Evolutionary conservation across 768 basidiomycete species (phyloP).

Genomic region (Albatrellus ellisii): DNA sequence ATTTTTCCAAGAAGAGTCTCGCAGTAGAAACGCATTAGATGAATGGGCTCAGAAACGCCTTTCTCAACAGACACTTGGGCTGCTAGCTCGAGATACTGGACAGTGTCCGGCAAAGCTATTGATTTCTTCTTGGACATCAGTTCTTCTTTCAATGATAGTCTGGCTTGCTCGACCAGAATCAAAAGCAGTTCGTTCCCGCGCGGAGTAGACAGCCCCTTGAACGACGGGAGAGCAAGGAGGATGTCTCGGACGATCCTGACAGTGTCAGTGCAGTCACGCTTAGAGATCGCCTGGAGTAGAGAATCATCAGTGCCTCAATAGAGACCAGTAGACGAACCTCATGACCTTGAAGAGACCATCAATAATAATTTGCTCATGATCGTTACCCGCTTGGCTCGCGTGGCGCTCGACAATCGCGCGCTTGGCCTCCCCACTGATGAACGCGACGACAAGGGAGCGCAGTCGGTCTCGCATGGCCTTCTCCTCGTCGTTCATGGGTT

Average conservation of each 20-base stretch:
- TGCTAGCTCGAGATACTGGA: slow-evolving; percentile 35
- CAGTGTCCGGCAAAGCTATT: slow-evolving; percentile 23
- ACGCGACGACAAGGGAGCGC: slow-evolving; percentile 44
- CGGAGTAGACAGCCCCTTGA: slow-evolving; percentile 21
- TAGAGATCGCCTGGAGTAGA: slow-evolving; percentile 33
- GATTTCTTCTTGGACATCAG: slow-evolving; percentile 17
- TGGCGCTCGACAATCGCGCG: slow-evolving; percentile 30
- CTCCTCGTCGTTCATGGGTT: slow-evolving; percentile 44
- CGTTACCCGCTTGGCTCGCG: slow-evolving; percentile 27
- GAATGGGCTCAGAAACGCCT: slow-evolving; percentile 27
- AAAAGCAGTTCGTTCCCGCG: slow-evolving; percentile 29
- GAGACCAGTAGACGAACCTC: neutral
- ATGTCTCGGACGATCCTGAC: slow-evolving; percentile 39
- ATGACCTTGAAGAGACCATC: slow-evolving; percentile 37
- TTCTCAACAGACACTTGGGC: slow-evolving; percentile 29
- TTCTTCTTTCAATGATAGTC: slow-evolving; percentile 21
- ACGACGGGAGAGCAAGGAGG: slow-evolving; percentile 36
- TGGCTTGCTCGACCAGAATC: slow-evolving; percentile 25
- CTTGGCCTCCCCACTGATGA: slow-evolving; percentile 41
- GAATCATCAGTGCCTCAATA: slow-evolving; percentile 1
- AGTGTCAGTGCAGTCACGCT: slow-evolving; percentile 26
- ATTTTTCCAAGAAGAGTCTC: slow-evolving; percentile 28
- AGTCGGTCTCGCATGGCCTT: slow-evolving; percentile 40
- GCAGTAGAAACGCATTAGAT: slow-evolving; percentile 42
- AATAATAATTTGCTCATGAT: slow-evolving; percentile 35